phyloP scores from a whole-genome alignment of 768 basidiomycete species.

The Boletus fagicola region DNA sequence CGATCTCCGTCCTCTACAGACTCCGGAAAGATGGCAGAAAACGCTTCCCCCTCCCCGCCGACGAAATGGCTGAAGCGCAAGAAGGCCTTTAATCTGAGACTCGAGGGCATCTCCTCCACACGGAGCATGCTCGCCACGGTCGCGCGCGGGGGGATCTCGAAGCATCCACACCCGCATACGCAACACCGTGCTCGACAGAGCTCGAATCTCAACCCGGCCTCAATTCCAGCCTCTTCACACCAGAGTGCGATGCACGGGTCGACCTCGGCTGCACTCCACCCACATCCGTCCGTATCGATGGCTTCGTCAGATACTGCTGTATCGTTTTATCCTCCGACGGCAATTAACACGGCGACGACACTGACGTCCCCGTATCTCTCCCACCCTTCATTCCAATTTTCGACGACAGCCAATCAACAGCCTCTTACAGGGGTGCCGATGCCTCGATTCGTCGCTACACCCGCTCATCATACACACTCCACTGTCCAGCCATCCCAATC shows the following conservation, averaged over 20 bases:
- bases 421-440: slow-evolving; percentile 8
- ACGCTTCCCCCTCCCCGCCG: slow-evolving; percentile 24
- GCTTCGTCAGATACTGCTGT: slow-evolving; percentile 17
- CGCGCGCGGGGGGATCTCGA: slow-evolving; percentile 27
- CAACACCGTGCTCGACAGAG: slow-evolving; percentile 32
- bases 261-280: slow-evolving; percentile 14
- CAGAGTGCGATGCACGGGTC: slow-evolving; percentile 15
- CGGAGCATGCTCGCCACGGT: slow-evolving; percentile 19
- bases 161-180: slow-evolving; percentile 24
- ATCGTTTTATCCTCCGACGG: slow-evolving; percentile 31
- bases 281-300: slow-evolving; percentile 16
- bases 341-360: slow-evolving; percentile 31
- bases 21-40: slow-evolving; percentile 33
- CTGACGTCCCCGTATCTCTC: slow-evolving; percentile 34
- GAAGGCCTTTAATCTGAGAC: slow-evolving; percentile 53
- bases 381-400: slow-evolving; percentile 31
- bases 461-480: slow-evolving; percentile 11
- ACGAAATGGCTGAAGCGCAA: slow-evolving; percentile 56
- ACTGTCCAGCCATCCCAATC: slow-evolving; percentile 11
- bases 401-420: slow-evolving; percentile 12
- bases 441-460: slow-evolving; percentile 9
- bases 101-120: slow-evolving; percentile 42
- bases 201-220: slow-evolving; percentile 32
- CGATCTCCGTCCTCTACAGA: slow-evolving; percentile 23
- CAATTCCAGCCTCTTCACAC: slow-evolving; percentile 21